Percentiles rank a stretch among this genome's conserved stretches.
These are phyloP conservation scores for Babjeviella inositovora DNA, from an alignment of 805 yeast species.

Conservation along the genomic window DNA sequence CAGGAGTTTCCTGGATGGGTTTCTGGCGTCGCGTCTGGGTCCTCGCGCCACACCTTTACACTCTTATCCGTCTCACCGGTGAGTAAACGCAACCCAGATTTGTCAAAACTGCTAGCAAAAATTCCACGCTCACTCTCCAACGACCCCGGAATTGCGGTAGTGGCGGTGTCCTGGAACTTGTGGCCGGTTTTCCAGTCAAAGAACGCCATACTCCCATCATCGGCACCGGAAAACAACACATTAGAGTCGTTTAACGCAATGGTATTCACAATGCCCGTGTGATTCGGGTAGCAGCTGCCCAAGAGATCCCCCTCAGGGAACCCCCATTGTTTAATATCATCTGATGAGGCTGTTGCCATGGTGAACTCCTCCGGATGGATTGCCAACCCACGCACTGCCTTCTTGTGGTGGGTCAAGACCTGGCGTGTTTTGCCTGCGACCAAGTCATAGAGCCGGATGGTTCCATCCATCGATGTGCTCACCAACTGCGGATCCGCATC, in stretches of 20 bases:
- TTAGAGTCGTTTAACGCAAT: constrained; percentile 47
- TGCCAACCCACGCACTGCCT: constrained; percentile 61
- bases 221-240: constrained; percentile 68
- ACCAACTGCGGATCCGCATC: constrained; percentile 75
- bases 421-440: constrained; percentile 60
- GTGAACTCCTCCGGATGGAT: constrained; percentile 58
- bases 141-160: constrained; percentile 58
- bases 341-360: constrained; percentile 68
- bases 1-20: constrained; percentile 17
- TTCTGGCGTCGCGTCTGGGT: constrained; percentile 13
- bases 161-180: constrained; percentile 32
- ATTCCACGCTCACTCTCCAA: constrained; percentile 52
- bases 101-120: constrained; percentile 58
- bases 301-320: constrained; percentile 61
- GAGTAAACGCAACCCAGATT: constrained; percentile 63
- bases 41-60: constrained; percentile 57
- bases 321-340: constrained; percentile 72
- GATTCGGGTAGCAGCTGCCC: constrained; percentile 25
- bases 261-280: constrained; percentile 48
- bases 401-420: constrained; percentile 72
- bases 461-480: constrained; percentile 71
- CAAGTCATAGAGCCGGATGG: constrained; percentile 83
- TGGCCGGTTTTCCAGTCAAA: constrained; percentile 68
- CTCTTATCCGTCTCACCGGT: constrained; percentile 89
- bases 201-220: constrained; percentile 63